phyloP scores from a whole-genome alignment of 2,329 filamentous ascomycete species.

The Phoma sp. region DNA sequence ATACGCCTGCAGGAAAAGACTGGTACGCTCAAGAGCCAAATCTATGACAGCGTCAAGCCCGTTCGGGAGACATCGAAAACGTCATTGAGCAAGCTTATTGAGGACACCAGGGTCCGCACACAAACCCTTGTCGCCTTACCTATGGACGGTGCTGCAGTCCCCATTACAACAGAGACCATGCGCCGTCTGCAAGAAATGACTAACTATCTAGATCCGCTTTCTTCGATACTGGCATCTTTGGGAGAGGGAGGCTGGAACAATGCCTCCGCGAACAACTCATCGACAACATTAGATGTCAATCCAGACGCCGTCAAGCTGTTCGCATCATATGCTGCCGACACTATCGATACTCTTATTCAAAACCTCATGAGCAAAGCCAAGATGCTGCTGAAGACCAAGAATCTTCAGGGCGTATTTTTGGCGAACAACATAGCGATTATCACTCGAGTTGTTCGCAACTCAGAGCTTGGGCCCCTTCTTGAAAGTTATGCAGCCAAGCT shows the following conservation, averaged over 20 bases:
- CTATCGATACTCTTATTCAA: slow-evolving; percentile 78
- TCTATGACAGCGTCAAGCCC: slow-evolving; percentile 86
- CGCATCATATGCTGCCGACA: slow-evolving; percentile 87
- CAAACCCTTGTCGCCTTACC: slow-evolving; percentile 71
- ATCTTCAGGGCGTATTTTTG: slow-evolving; percentile 83
- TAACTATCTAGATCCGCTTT: slow-evolving; percentile 81
- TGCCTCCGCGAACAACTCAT: slow-evolving; percentile 60
- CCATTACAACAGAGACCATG: slow-evolving; percentile 84
- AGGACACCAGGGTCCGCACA: slow-evolving; percentile 78
- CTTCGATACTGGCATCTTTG: slow-evolving; percentile 87
- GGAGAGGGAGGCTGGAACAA: slow-evolving; percentile 87
- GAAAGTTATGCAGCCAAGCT: slow-evolving; percentile 68
- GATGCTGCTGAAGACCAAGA: slow-evolving; percentile 72
- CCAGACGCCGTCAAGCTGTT: slow-evolving; percentile 89
- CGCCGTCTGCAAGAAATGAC: slow-evolving; percentile 85
- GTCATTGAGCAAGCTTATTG: slow-evolving; percentile 81
- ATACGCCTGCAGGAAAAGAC: slow-evolving; percentile 80
- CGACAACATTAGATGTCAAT: slow-evolving; percentile 78
- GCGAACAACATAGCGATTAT: slow-evolving; percentile 86
- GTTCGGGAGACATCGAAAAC: slow-evolving; percentile 89
- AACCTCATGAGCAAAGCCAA: slow-evolving; percentile 78
- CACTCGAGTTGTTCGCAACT: slow-evolving; percentile 81
- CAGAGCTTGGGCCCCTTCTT: slow-evolving; percentile 77
- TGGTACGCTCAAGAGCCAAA: slow-evolving; percentile 80
- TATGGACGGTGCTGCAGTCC: slow-evolving; percentile 76